Conservation (phyloP, 306 rosid species). For the Vigna unguiculata region DNA sequence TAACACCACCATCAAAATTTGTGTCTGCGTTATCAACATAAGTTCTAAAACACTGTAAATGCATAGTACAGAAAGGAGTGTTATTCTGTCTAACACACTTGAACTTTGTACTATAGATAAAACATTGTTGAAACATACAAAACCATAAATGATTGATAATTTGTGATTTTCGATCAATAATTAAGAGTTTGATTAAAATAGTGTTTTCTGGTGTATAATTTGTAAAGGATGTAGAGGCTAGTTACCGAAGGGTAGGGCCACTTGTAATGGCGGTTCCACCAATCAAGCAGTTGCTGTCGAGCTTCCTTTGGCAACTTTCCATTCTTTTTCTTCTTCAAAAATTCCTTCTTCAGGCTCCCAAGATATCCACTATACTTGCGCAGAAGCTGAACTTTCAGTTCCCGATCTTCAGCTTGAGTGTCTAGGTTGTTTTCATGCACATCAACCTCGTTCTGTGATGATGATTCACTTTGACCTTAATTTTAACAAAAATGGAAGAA, state of each 20-base stretch:
- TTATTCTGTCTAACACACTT: not conserved
- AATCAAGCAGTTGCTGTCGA: constrained; percentile 87
- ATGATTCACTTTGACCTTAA: constrained; percentile 70
- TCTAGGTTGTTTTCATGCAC: constrained; percentile 62
- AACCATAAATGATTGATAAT: no score
- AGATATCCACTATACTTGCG: constrained; percentile 91
- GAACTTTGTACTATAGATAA: not conserved
- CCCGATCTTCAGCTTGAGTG: constrained; percentile 81
- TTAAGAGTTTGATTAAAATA: not conserved
- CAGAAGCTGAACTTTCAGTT: constrained; percentile 81
- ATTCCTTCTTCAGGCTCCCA: constrained; percentile 92
- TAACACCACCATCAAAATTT: not conserved
- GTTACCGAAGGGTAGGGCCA: constrained; percentile 98
- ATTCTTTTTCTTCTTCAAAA: constrained; percentile 95
- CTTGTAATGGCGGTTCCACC: constrained; percentile 98
- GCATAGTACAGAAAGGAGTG: constrained; percentile 37
- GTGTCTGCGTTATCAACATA: not conserved
- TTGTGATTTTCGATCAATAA: not conserved
- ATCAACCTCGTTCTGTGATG: constrained; percentile 70
- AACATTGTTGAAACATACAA: no score
- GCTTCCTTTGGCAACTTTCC: constrained; percentile 98
- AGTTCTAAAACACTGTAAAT: not conserved
- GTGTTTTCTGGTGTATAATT: constrained; percentile 39
- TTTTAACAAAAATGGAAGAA: constrained; percentile 21
- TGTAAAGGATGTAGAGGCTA: constrained; percentile 56